Conservation (phyloP, 2,329 filamentous ascomycete genomes). For the Emmonsiellopsis sp. region DNA sequence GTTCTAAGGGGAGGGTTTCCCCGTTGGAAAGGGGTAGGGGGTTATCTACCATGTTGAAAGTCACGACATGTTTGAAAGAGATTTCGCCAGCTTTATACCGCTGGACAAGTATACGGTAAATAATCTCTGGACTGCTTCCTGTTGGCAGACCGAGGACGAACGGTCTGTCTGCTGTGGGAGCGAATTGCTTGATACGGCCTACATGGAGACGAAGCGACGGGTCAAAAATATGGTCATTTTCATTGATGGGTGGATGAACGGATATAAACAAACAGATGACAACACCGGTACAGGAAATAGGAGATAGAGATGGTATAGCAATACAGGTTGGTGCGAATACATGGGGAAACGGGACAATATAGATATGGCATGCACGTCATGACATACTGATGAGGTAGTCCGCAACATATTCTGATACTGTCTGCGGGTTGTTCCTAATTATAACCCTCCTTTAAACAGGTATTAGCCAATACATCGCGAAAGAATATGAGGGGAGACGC, state of each 20-base stretch:
- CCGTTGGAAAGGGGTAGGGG: background rate
- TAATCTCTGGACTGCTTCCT: conserved; percentile 67
- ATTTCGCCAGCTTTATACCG: conserved; percentile 45
- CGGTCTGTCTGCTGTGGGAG: conserved; percentile 60
- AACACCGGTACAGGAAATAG: background rate
- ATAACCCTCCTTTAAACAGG: conserved; percentile 62
- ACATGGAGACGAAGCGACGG: background rate
- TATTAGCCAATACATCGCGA: background rate
- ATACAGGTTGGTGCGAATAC: background rate
- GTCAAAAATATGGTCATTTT: conserved; percentile 1
- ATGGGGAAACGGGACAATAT: background rate
- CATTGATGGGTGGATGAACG: background rate
- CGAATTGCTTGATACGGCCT: conserved; percentile 71
- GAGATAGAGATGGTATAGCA: background rate
- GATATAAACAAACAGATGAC: conserved; percentile 1
- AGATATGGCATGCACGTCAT: conserved; percentile 31
- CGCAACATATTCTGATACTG: conserved; percentile 66
- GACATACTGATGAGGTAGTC: conserved; percentile 65
- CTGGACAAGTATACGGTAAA: conserved; percentile 66
- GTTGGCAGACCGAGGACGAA: conserved; percentile 80
- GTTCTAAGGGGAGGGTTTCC: background rate
- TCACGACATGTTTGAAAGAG: conserved; percentile 80
- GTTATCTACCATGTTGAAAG: conserved; percentile 71
- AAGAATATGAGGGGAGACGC: background rate
- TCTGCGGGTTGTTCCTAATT: conserved; percentile 61